Conservation (phyloP, 176 grass and related monocot species). For the Areca catechu region DNA sequence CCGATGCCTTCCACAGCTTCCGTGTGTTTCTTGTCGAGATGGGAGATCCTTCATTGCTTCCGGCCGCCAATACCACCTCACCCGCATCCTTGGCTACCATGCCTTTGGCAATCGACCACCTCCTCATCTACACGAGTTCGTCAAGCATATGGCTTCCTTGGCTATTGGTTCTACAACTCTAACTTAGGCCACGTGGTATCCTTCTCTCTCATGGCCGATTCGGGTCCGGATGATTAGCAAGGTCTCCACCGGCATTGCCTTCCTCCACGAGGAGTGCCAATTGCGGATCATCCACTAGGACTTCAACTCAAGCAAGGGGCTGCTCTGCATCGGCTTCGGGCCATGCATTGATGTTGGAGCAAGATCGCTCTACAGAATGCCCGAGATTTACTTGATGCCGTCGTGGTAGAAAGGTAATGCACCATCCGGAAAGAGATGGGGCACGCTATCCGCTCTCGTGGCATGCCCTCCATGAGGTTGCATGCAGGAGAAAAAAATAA, state of each 20-base stretch:
- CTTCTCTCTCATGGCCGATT: slow-evolving; percentile 31
- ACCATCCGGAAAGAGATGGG: too few species aligned
- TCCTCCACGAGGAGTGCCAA: slow-evolving; percentile 53
- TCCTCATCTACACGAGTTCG: slow-evolving; percentile 84
- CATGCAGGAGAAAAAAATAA: too few species aligned
- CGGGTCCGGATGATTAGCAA: slow-evolving; percentile 43
- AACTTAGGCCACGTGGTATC: background rate
- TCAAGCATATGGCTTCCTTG: slow-evolving; percentile 56
- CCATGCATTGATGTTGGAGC: too few species aligned
- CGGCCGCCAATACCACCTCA: slow-evolving; percentile 54
- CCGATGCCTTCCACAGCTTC: slow-evolving; percentile 46
- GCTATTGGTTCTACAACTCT: slow-evolving; percentile 49
- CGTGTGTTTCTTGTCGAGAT: slow-evolving; percentile 72
- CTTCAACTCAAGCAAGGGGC: slow-evolving; percentile 71
- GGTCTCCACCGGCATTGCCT: slow-evolving; percentile 40
- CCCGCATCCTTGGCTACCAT: slow-evolving; percentile 64
- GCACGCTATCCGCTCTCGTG: too few species aligned
- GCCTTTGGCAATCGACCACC: slow-evolving; percentile 35
- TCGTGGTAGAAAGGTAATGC: too few species aligned
- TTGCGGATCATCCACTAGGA: slow-evolving; percentile 70
- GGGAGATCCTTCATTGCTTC: slow-evolving; percentile 58
- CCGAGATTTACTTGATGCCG: too few species aligned
- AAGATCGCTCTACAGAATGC: too few species aligned
- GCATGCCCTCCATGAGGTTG: too few species aligned
- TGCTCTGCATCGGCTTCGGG: slow-evolving; percentile 55